phyloP scores from a whole-genome alignment of 495 filamentous ascomycete genomes.

The Penicillium coffeae region DNA sequence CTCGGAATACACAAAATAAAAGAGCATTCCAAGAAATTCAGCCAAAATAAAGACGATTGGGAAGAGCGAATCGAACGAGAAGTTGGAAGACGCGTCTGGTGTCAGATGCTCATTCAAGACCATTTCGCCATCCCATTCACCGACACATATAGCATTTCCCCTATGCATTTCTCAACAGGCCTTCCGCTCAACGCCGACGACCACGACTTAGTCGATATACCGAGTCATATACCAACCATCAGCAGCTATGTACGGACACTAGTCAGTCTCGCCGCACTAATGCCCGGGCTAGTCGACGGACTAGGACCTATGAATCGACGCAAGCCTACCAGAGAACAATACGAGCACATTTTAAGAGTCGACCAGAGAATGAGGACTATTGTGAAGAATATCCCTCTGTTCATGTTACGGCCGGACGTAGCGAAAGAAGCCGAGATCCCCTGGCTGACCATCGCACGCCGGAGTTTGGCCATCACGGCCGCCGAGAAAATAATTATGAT shows the following conservation, averaged over 20 bases:
- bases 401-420: conserved; percentile 23
- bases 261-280: conserved; percentile 35
- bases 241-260: conserved; percentile 39
- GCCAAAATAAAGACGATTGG: conserved; percentile 25
- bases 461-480: conserved; percentile 39
- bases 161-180: conserved; percentile 35
- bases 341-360: conserved; percentile 40
- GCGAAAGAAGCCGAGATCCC: conserved; percentile 32
- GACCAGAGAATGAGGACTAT: conserved; percentile 42
- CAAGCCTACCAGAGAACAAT: conserved; percentile 31
- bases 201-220: conserved; percentile 31
- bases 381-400: conserved; percentile 27
- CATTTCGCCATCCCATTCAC: conserved; percentile 48
- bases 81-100: conserved; percentile 42
- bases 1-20: conserved; percentile 33
- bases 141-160: conserved; percentile 43
- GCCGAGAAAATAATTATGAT: conserved; percentile 53
- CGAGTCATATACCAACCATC: conserved; percentile 32
- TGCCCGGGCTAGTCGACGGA: conserved; percentile 40
- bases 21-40: conserved; percentile 9
- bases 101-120: conserved; percentile 44
- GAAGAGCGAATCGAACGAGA: conserved; percentile 31
- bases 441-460: conserved; percentile 37
- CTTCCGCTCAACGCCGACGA: conserved; percentile 39
- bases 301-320: conserved; percentile 28